Conservation (phyloP, 371 early-diverging fungal genomes). For the Rhizopus microsporus region DNA sequence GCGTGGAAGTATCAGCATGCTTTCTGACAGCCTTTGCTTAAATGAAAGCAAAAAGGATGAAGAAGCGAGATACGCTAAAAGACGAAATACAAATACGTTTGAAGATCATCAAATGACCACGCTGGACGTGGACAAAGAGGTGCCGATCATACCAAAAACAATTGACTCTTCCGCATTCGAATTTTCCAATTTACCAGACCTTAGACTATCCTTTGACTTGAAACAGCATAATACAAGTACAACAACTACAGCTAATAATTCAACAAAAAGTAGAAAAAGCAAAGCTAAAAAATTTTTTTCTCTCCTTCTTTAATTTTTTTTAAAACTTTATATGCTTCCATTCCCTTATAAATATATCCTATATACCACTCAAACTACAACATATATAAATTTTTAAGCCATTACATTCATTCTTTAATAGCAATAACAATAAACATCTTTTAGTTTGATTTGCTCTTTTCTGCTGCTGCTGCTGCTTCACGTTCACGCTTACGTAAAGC, state of each 20-base stretch:
- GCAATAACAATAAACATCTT: too few species aligned
- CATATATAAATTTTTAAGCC: too few species aligned
- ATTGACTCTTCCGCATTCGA: constrained; percentile 13
- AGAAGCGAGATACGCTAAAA: constrained; percentile 32
- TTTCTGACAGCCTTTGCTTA: constrained; percentile 40
- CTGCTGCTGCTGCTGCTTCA: constrained; percentile 51
- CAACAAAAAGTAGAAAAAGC: constrained; percentile 19
- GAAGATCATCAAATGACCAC: constrained; percentile 21
- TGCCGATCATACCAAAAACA: neutral
- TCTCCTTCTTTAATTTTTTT: constrained; percentile 24
- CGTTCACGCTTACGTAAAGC: constrained; percentile 71
- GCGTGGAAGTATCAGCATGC: constrained; percentile 48
- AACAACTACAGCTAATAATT: constrained; percentile 18
- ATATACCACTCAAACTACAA: too few species aligned
- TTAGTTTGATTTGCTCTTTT: too few species aligned
- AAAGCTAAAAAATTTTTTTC: constrained; percentile 38
- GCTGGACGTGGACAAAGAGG: constrained; percentile 29
- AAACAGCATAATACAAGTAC: constrained; percentile 2
- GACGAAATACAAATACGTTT: constrained; percentile 37
- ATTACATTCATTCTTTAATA: too few species aligned
- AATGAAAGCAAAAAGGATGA: constrained; percentile 27
- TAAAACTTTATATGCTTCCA: neutral
- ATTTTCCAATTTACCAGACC: constrained; percentile 27
- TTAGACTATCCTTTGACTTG: constrained; percentile 26
- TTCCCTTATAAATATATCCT: neutral